Evolutionary conservation across 768 basidiomycete genomes (phyloP), one percentile per base, ranked within the genome.

Genomic region (Rickenella mellea): DNA sequence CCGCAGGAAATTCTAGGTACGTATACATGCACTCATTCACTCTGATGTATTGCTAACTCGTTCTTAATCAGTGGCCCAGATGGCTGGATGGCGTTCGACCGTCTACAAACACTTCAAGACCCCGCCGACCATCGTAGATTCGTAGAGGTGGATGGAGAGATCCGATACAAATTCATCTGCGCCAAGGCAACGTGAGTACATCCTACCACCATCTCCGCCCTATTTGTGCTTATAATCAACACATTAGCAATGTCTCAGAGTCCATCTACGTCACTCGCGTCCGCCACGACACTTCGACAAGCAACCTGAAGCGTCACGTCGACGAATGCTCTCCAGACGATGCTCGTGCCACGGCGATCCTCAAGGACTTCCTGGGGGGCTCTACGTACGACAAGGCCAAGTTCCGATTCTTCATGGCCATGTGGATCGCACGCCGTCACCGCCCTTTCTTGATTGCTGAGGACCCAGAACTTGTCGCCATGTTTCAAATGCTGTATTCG

Each of bases 371-470:
- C 36, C 49, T 45, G 3, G 4, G 14, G 11, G 50, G 50, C 4
- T 36, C 21, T 6, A 43, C 49, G 2, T 47, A 51, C 41, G 26
- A 29, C 12, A 28, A 22, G 19, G 45, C 44, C 6, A 4, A 36
- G 2, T 36, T 53, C 14, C 48, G 45, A 19, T 39, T 33, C 17
- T 39, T 45, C 4, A 14, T 51, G 1, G 35, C 38, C 3, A 20
- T 49, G 12, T 55, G 54, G 51, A 26, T 38, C 30, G 25, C 51
- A 7, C 29, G 46, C 22, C 41, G 47, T 31, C 44, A 55, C 36
- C 42, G 50, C 10, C 53, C 54, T 4, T 53, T 46, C 41, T 12
- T 14, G 2, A 46, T 50, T 20, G 45, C 49, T 11, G 26, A 43
- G 4, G 47, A 54, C 27, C 24, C 37, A 9, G 44, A 50, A 30